These are phyloP conservation scores for Astrothelium macrocarpum DNA, from an alignment of 495 filamentous ascomycete genomes.

Conservation along the genomic window DNA sequence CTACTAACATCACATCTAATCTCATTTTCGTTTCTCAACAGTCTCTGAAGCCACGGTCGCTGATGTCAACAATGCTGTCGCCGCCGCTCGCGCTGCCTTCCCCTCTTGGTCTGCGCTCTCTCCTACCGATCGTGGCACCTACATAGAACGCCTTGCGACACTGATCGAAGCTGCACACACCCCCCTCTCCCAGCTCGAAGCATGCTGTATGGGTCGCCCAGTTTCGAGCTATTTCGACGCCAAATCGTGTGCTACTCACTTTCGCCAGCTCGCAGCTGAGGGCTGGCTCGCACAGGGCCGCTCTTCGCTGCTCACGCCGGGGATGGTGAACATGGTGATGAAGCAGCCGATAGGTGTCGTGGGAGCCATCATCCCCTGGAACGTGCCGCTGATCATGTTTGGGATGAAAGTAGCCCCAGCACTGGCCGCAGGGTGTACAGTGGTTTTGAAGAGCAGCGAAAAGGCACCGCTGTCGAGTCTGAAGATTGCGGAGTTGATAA, in stretches of 20 bases:
- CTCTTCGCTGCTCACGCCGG: constrained; percentile 27
- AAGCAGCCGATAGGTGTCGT: constrained; percentile 32
- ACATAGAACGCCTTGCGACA: constrained; percentile 44
- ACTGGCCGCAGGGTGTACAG: constrained; percentile 28
- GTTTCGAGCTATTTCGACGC: constrained; percentile 33
- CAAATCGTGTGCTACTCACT: constrained; percentile 13
- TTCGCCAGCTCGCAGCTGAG: constrained; percentile 22
- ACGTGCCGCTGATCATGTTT: constrained; percentile 27
- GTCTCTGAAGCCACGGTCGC: constrained; percentile 40
- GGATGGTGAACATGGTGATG: constrained; percentile 27
- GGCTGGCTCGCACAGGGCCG: constrained; percentile 22
- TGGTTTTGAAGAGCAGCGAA: constrained; percentile 32
- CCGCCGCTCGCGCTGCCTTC: constrained; percentile 50
- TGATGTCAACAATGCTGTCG: constrained; percentile 50
- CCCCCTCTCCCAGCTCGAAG: constrained; percentile 47
- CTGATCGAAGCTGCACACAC: constrained; percentile 38
- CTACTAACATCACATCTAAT: constrained; percentile 5
- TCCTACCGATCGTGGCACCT: constrained; percentile 34
- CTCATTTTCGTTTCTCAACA: constrained; percentile 11
- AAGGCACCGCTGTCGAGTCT: constrained; percentile 32
- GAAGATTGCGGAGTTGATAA: constrained; percentile 26
- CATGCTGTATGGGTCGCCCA: constrained; percentile 43
- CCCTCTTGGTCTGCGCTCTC: constrained; percentile 46
- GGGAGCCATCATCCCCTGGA: constrained; percentile 35
- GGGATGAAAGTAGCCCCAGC: constrained; percentile 28